Evolutionary conservation across 352 stramenopile genomes (phyloP).

Genomic region (Pythium guiyangense): DNA sequence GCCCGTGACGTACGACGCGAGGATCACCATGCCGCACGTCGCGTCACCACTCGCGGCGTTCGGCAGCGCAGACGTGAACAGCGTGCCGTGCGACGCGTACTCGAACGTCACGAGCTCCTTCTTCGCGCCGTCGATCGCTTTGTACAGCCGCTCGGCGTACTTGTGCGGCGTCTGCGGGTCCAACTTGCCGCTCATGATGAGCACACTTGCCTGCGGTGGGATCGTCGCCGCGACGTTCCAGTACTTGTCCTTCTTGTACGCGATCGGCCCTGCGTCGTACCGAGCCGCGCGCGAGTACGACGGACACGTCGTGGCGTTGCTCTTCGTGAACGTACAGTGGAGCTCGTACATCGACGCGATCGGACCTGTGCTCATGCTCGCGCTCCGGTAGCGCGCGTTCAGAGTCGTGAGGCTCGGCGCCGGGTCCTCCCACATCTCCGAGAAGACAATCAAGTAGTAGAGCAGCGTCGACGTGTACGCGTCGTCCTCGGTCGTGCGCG

Average conservation of each 20-base stretch:
- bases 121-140: constrained; percentile 21
- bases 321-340: constrained; percentile 54
- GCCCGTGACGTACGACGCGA: constrained; percentile 34
- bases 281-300: constrained; percentile 1
- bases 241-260: constrained; percentile 44
- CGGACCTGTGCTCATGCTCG: constrained; percentile 19
- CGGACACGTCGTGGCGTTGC: constrained; percentile 22
- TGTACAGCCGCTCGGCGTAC: constrained; percentile 33
- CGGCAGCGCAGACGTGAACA: constrained; percentile 27
- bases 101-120: constrained; percentile 52
- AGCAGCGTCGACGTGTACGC: constrained; percentile 24
- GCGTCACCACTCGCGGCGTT: constrained; percentile 9
- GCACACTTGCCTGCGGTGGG: constrained; percentile 28
- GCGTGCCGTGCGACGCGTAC: constrained; percentile 26
- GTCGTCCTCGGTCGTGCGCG: constrained; percentile 3
- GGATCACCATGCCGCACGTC: constrained; percentile 42
- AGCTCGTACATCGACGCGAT: constrained; percentile 5
- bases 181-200: constrained; percentile 47
- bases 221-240: constrained; percentile 40
- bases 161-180: constrained; percentile 47
- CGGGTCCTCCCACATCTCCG: constrained; percentile 48
- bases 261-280: constrained; percentile 16
- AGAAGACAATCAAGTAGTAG: constrained; percentile 47
- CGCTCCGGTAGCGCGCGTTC: constrained; percentile 19
- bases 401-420: constrained; percentile 16